Base-by-base conservation (phyloP, 345 rosid genomes). In the Citrus glauca region DNA sequence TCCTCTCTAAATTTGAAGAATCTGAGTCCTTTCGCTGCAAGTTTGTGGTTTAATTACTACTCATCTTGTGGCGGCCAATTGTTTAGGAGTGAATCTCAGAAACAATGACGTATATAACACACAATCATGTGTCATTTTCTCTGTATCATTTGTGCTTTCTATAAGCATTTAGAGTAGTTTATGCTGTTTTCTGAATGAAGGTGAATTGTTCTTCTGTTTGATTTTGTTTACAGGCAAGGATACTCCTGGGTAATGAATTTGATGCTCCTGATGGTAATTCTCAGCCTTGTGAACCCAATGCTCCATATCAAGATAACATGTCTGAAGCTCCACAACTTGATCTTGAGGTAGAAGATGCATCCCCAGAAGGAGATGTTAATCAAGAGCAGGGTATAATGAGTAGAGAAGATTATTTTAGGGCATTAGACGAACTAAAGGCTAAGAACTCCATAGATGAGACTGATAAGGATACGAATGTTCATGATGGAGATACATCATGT, bases 401-500 rank as follows among this genome's bases (percentile, higher is more conserved):
- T 38, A 84, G 66, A 86, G 95, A 90, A 33, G 94, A 88, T 19
- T 90, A 86, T 77, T 82, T 86, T 56, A 82, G 88, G 72, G 91
- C 82, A 80, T 63, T 84, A 25, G 88, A 82, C 25, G 91, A 90
- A 77, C 82, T 82, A 84, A 92, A 88, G 88, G 85, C 83, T 74
- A 88, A 84, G 69, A 85, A 82, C 55, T 75, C 83, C 62, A 53
- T 77, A 40, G 92, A 82, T 50, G 94, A 88, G 70, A 75, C 78
- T 3, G 94, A 92, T 77, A 90, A 85, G 78, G 99, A 90, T 81
- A 82, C 89, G 4, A 90, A 84, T 67, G 75, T 87, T 61, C 84
- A 80, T 56, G 97, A 93, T 37, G 95, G 95, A 11, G 79, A 88
- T 53, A 84, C 90, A 9, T 94, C 98, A 79, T 94, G 99, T 79